Percentiles rank a stretch among this genome's conserved stretches.
phyloP scores from a whole-genome alignment of 257 asterid genomes.

The Fraxinus pennsylvanica region DNA sequence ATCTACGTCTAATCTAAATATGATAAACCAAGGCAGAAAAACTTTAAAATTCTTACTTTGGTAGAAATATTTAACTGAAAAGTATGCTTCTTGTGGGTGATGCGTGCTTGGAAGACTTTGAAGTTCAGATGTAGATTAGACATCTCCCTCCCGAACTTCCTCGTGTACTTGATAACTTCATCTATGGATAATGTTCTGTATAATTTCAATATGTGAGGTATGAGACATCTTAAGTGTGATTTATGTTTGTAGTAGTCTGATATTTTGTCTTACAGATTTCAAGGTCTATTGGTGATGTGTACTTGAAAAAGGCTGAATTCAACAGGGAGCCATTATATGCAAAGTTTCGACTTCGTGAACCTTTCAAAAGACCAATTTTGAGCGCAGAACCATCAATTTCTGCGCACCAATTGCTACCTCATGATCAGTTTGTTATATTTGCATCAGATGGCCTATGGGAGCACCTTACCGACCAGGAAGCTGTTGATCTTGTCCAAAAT shows the following conservation, averaged over 20 bases:
- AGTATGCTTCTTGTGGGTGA: not conserved
- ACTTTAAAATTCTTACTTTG: not conserved
- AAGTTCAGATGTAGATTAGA: not conserved
- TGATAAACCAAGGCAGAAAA: not conserved
- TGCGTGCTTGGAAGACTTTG: not conserved
- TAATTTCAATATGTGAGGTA: not conserved
- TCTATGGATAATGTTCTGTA: not conserved
- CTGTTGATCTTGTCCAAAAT: conserved; percentile 62
- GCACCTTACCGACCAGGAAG: conserved; percentile 69
- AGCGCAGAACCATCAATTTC: conserved; percentile 65
- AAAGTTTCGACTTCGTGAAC: conserved; percentile 65
- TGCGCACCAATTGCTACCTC: conserved; percentile 57
- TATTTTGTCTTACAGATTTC: conserved; percentile 44
- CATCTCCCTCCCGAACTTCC: not conserved
- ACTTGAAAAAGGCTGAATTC: conserved; percentile 58
- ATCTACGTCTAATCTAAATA: not conserved
- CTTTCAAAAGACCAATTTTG: conserved; percentile 63
- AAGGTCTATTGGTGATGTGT: conserved; percentile 70
- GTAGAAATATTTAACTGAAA: not conserved
- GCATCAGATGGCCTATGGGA: conserved; percentile 84
- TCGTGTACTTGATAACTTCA: not conserved
- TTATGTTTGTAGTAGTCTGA: conserved; percentile 1
- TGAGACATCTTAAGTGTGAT: not conserved
- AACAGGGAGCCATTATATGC: conserved; percentile 69
- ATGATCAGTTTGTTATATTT: conserved; percentile 63